These are phyloP conservation scores for Yamadazyma aaseri DNA, from an alignment of 1,139 yeast genomes.

Conservation along the genomic window DNA sequence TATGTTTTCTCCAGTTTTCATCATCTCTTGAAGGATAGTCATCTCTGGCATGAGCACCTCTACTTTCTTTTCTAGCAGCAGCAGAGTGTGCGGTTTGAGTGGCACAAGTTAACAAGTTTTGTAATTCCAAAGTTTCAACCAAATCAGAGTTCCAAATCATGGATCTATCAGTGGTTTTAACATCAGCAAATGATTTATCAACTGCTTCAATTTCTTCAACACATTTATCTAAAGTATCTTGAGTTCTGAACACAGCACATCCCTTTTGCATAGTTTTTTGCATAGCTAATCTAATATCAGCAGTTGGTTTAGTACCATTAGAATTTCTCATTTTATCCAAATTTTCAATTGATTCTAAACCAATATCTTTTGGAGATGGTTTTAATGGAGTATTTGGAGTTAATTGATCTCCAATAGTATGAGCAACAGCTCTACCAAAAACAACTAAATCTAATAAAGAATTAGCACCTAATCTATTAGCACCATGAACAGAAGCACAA, in stretches of 20 bases:
- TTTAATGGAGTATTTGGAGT: slow-evolving; percentile 88
- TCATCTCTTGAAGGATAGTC: slow-evolving; percentile 97
- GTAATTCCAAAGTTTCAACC: slow-evolving; percentile 94
- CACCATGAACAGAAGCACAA: slow-evolving; percentile 99
- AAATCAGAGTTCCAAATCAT: slow-evolving; percentile 99
- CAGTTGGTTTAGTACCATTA: slow-evolving; percentile 75
- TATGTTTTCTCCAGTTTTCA: slow-evolving; percentile 96
- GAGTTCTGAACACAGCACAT: slow-evolving; percentile 95
- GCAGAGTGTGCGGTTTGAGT: slow-evolving; percentile 94
- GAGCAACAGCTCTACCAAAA: slow-evolving; percentile 97
- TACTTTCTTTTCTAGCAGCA: slow-evolving; percentile 92
- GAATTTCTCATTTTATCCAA: slow-evolving; percentile 89
- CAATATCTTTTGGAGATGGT: slow-evolving; percentile 76
- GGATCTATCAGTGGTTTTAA: slow-evolving; percentile 90
- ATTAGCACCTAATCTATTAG: slow-evolving; percentile 98
- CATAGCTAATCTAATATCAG: slow-evolving; percentile 88
- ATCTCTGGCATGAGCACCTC: slow-evolving; percentile 99
- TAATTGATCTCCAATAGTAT: slow-evolving; percentile 80
- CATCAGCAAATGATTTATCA: slow-evolving; percentile 64
- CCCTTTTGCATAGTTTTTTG: slow-evolving; percentile 96
- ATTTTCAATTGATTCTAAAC: slow-evolving; percentile 86
- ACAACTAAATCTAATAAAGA: slow-evolving; percentile 97
- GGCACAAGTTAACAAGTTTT: slow-evolving; percentile 96
- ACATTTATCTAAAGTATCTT: slow-evolving; percentile 90
- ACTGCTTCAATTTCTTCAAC: slow-evolving; percentile 74